Evolutionary conservation across 2,329 filamentous ascomycete species (phyloP).

Genomic region (Falciphora oryzae): DNA sequence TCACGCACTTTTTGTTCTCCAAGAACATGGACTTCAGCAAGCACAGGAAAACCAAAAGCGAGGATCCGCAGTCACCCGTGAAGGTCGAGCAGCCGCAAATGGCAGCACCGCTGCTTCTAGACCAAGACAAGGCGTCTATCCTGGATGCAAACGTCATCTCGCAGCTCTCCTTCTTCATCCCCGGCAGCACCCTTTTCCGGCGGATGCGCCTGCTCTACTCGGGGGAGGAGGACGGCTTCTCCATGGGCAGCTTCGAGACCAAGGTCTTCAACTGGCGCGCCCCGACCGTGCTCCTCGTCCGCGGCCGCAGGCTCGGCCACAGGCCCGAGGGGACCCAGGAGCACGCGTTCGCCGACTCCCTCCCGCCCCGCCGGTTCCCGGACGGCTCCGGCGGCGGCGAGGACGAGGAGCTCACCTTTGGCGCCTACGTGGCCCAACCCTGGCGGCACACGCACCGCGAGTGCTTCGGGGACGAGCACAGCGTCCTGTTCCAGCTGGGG

Average conservation of each 20-base stretch:
- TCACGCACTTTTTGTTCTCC: conserved; percentile 71
- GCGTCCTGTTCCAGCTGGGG: conserved; percentile 64
- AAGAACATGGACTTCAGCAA: conserved; percentile 63
- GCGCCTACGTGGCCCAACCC: conserved; percentile 59
- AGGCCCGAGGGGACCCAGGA: conserved; percentile 45
- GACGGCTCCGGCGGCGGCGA: conserved; percentile 28
- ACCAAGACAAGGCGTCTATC: conserved; percentile 49
- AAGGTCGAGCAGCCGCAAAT: conserved; percentile 6
- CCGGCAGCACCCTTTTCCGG: conserved; percentile 57
- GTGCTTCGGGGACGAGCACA: conserved; percentile 61
- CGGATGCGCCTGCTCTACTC: conserved; percentile 63
- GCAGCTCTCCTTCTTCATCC: conserved; percentile 69
- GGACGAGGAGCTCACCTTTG: conserved; percentile 51
- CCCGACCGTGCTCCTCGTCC: conserved; percentile 66
- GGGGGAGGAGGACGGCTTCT: conserved; percentile 66
- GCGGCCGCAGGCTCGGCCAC: conserved; percentile 54
- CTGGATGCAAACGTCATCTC: conserved; percentile 58
- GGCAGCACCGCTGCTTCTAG: conserved; percentile 41
- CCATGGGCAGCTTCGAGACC: conserved; percentile 69
- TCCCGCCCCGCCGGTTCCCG: conserved; percentile 58
- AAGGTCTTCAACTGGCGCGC: conserved; percentile 74
- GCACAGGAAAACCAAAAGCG: conserved; percentile 29
- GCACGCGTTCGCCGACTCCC: conserved; percentile 50
- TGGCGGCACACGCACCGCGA: conserved; percentile 65
- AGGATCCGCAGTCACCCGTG: conserved; percentile 1